Evolutionary conservation across 148 eudicot species (phyloP), one percentile per base, ranked within the genome.

Genomic region (Pharnaceum exiguum): DNA sequence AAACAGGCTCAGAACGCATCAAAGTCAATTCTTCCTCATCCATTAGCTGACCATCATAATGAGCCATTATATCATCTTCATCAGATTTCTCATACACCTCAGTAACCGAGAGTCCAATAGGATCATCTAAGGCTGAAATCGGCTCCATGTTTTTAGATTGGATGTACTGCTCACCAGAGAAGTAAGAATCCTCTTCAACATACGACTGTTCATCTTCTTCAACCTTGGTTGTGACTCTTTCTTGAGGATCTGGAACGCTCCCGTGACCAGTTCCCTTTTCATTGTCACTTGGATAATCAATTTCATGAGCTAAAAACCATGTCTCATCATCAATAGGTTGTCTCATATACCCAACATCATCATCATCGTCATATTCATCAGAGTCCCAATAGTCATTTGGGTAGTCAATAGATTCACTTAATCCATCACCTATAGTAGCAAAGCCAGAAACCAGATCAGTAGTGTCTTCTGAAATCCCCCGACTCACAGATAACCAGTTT

Each of bases 291-390:
- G 96, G 95, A 57, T 93, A 93, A 79, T 93, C 99, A 65, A 93
- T 82, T 78, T 93, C 99, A 82, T 93, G 99, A 51, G 99, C 95
- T 55, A 93, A 69, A 86, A 93, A 93, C 99, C 99, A 93, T 67
- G 89, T 73, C 73, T 93, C 99, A 31, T 93, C 99, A 64, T 93
- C 99, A 71, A 93, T 93, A 67, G 99, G 99, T 72, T 93, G 99
- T 71, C 96, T 85, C 89, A 80, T 93, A 59, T 93, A 93, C 71
- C 99, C 99, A 77, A 89, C 96, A 77, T 93, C 99, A 12, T 93
- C 96, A 40, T 93, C 99, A 35, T 93, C 96, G 8, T 89, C 99
- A 62, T 93, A 93, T 77, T 89, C 99, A 65, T 93, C 99, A 32
- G 99, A 93, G 68, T 93, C 99, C 99, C 99, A 93, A 46, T 81